Conservation (phyloP, 1,139 yeast genomes). For the Meyerozyma athensensis region DNA sequence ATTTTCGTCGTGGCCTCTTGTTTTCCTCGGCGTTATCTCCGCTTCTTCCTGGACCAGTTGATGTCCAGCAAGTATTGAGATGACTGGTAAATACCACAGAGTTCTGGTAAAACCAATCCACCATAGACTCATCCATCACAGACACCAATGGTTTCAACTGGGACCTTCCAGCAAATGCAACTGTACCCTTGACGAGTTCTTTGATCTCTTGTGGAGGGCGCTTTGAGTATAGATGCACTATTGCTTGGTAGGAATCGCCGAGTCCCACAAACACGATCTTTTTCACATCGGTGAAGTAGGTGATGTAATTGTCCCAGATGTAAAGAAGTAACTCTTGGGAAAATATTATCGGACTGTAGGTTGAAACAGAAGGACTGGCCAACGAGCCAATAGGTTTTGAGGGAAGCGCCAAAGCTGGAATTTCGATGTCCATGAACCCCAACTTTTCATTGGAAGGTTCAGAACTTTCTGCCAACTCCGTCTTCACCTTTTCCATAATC, state of each 20-base stretch:
- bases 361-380: slow-evolving; percentile 15
- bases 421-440: slow-evolving; percentile 80
- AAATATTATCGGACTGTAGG: slow-evolving; percentile 58
- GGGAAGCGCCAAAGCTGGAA: slow-evolving; percentile 50
- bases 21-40: slow-evolving; percentile 34
- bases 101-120: slow-evolving; percentile 88
- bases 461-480: slow-evolving; percentile 53
- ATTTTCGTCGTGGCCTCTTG: slow-evolving; percentile 82
- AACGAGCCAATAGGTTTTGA: slow-evolving; percentile 12
- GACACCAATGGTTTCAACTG: slow-evolving; percentile 75
- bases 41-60: slow-evolving; percentile 12
- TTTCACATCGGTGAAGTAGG: slow-evolving; percentile 61
- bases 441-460: slow-evolving; percentile 40
- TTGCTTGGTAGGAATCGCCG: slow-evolving; percentile 85
- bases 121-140: slow-evolving; percentile 79
- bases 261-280: slow-evolving; percentile 80
- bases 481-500: slow-evolving; percentile 29
- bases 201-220: slow-evolving; percentile 54
- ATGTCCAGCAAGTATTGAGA: slow-evolving; percentile 69
- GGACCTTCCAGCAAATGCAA: slow-evolving; percentile 64
- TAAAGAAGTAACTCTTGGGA: slow-evolving; percentile 76
- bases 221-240: slow-evolving; percentile 85
- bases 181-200: slow-evolving; percentile 64
- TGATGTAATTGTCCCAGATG: slow-evolving; percentile 87
- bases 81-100: slow-evolving; percentile 77